Evolutionary conservation across 2,329 filamentous ascomycete species (phyloP), one percentile per base, ranked within the genome.

Genomic region (Furcasterigmium furcatum): DNA sequence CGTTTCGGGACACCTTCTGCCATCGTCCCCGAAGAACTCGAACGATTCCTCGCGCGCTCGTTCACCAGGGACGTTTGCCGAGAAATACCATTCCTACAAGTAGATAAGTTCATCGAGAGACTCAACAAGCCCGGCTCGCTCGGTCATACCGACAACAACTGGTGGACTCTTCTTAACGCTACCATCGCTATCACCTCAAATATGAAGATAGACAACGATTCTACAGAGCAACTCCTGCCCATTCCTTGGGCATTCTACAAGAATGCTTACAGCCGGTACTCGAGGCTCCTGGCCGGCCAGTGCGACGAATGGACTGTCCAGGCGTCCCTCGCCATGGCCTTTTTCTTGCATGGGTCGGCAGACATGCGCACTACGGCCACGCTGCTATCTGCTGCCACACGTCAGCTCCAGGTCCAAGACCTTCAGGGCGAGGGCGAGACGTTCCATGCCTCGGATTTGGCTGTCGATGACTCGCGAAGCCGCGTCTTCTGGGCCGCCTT

Each of bases 401-500:
- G 34, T 3, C 16, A 49, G 18, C 44, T 44, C n/a, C 44, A 49
- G 12, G 46, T 36, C n/a, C 41, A 49, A 4, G 47, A 47, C 4
- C 38, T 51, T 20, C 49, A 51, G 24, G 12, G 12, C 12, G 24
- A 27, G 24, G 24, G 24, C 12, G 24, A 42, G 47, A n/a, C 38
- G 46, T 21, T 39, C n/a, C n/a, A 44, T 16, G 38, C 35, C 34
- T 32, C 35, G n/a, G 12, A 47, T 43, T 41, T 42, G 42, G 48
- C 20, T n/a, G 36, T 41, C 18, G 46, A 46, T 18, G 41, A 47
- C 16, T 44, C 42, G 8, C 47, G 41, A n/a, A 44, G 42, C 29
- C 44, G 47, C 4, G 49, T 51, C 6, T 51, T 51, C 20, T 51
- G 49, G 49, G 44, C 42, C 6, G 47, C 44, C 12, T 51, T 47